These are phyloP conservation scores for Hanseniaspora lindneri DNA, from an alignment of 805 yeast genomes.

Conservation along the genomic window DNA sequence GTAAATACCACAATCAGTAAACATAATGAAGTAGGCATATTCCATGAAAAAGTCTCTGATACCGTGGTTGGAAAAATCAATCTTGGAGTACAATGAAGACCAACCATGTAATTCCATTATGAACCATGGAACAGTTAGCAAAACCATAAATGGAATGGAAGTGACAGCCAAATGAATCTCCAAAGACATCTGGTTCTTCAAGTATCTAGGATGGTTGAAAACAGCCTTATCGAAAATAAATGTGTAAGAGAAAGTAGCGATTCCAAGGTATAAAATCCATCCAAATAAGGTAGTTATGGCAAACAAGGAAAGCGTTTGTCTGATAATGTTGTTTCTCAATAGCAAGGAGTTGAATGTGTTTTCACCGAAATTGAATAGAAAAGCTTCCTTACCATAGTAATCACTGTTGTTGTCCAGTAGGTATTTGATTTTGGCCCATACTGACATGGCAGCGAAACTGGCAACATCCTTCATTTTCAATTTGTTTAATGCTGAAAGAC, in stretches of 20 bases:
- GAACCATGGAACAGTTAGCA: slow-evolving; percentile 83
- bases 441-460: slow-evolving; percentile 16
- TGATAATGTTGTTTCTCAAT: slow-evolving; percentile 55
- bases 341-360: slow-evolving; percentile 57
- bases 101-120: slow-evolving; percentile 70
- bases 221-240: slow-evolving; percentile 77
- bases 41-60: slow-evolving; percentile 54
- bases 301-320: slow-evolving; percentile 60
- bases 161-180: slow-evolving; percentile 69
- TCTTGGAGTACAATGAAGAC: slow-evolving; percentile 61
- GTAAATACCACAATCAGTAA: slow-evolving; percentile 89
- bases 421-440: slow-evolving; percentile 15
- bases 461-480: slow-evolving; percentile 9
- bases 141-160: slow-evolving; percentile 83
- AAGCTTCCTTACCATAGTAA: slow-evolving; percentile 51
- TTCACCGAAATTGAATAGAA: slow-evolving; percentile 43
- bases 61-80: slow-evolving; percentile 54
- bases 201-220: slow-evolving; percentile 89
- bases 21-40: slow-evolving; percentile 68
- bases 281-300: slow-evolving; percentile 71
- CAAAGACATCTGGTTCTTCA: slow-evolving; percentile 80
- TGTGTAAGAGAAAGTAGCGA: slow-evolving; percentile 65
- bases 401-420: slow-evolving; percentile 28
- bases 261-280: slow-evolving; percentile 62
- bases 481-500: slow-evolving; percentile 7